Conservation (phyloP, 441 rosid genomes). For the Populus tomentosa region DNA sequence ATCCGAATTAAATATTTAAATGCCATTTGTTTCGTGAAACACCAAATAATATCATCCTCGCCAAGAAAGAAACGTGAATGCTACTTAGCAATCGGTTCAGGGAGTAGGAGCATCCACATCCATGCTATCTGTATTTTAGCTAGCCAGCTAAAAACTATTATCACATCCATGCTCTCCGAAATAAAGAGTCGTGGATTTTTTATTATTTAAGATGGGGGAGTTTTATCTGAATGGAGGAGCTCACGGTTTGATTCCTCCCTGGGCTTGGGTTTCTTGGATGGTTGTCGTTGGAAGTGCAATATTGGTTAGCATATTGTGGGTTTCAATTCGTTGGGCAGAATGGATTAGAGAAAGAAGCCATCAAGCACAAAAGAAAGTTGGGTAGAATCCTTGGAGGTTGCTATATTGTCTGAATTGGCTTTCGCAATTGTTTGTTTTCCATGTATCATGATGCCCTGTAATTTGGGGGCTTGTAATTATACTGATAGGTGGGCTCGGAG, state of each 20-base stretch:
- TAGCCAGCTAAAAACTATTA: too few relatives aligned
- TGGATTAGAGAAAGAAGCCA: constrained; percentile 45
- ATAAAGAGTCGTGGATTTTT: too few relatives aligned
- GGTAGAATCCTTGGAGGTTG: too few relatives aligned
- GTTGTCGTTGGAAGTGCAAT: constrained; percentile 35
- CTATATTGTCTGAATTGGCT: background rate
- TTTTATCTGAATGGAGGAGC: constrained; percentile 43
- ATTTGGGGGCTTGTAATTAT: background rate
- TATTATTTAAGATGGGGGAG: constrained; percentile 42
- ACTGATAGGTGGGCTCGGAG: background rate
- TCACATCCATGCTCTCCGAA: too few relatives aligned
- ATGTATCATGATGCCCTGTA: background rate
- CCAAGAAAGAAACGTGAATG: background rate
- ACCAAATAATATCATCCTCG: background rate
- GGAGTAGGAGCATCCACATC: background rate
- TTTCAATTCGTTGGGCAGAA: constrained; percentile 43
- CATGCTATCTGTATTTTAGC: too few relatives aligned
- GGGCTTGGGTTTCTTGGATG: constrained; percentile 91
- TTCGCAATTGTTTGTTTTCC: background rate
- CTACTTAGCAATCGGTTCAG: background rate
- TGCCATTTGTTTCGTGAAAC: background rate
- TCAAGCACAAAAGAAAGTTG: too few relatives aligned
- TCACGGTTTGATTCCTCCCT: constrained; percentile 42
- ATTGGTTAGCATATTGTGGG: constrained; percentile 39
- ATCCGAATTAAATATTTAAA: background rate